Base-by-base conservation (phyloP, 345 rosid species). In the Conringia planisiliqua region DNA sequence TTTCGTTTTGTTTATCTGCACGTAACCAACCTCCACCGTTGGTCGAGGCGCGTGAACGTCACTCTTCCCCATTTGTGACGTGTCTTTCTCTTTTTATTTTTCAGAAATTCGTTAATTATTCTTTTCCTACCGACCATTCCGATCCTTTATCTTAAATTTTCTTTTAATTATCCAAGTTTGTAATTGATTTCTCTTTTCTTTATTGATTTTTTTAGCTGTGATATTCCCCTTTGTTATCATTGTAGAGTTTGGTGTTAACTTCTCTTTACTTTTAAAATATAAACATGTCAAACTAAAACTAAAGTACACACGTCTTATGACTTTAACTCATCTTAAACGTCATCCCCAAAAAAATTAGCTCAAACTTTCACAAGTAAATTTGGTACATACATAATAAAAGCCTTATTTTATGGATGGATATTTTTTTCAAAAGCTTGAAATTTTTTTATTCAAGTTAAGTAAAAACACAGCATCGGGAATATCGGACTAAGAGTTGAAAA, bases 101-200 rank as follows among this genome's bases (percentile, higher is more conserved):
- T 12, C 52, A 29, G 30, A 39, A 10, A 27, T 57, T 58, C 32
- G 71, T 46, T 64, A 44, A 74, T 38, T 67, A 59, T 39, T 59
- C 30, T 6, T 62, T 75, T 52, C 52, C 70, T 8, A 54, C 79
- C 75, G 70, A 76, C 79, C 79, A 67, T 47, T 66, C 17, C 16
- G 0, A 58, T 43, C 29, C 16, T 48, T 58, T 38, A 10, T 27
- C 68, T 43, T 8, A 22, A 43, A 46, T 72, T 13, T 9, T 39
- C 22, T 54, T 63, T 4, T 51, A 44, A 26, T 55, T 42, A 42
- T 56, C 22, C 20, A n/a, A 66, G 12, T 57, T 66, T 56, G 50
- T 55, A 40, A 65, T 64, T 33, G 20, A 10, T 72, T 38, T 51
- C 30, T 2, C 33, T 40, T 72, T 72, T 22, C 4, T 10, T 50